Conservation (phyloP, 176 grass and related monocot species). For the Aegilops longissima region DNA sequence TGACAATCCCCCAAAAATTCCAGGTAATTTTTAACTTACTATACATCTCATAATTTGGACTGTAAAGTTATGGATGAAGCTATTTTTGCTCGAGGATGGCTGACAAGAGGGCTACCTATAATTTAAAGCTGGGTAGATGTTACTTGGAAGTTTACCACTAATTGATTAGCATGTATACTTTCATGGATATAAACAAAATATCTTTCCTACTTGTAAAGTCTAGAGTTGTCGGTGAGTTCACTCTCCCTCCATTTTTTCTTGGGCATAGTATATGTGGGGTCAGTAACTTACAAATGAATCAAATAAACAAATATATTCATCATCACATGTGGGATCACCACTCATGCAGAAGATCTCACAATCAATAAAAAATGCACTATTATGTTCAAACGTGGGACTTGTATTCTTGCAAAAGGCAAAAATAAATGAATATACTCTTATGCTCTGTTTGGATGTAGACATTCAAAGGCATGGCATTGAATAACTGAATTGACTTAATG, state of each 20-base stretch:
- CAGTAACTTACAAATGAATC: neutral
- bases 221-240: neutral
- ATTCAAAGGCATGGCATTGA: too few relatives aligned
- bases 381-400: neutral
- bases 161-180: slow-evolving; percentile 19
- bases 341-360: neutral
- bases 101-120: slow-evolving; percentile 9
- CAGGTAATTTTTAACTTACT: slow-evolving; percentile 58
- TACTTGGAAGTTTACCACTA: neutral
- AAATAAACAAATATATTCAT: neutral
- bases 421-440: neutral
- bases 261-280: neutral
- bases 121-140: neutral
- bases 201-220: neutral
- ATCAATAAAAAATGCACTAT: neutral
- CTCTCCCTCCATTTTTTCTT: neutral
- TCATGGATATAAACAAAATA: slow-evolving; percentile 16
- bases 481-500: too few relatives aligned
- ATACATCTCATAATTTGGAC: slow-evolving; percentile 8
- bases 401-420: neutral
- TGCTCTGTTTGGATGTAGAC: too few relatives aligned
- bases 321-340: neutral
- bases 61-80: slow-evolving; percentile 12
- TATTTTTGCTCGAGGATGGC: slow-evolving; percentile 5
- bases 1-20: slow-evolving; percentile 75